Conservation (phyloP, 768 basidiomycete genomes). For the Auriculariales sp. region DNA sequence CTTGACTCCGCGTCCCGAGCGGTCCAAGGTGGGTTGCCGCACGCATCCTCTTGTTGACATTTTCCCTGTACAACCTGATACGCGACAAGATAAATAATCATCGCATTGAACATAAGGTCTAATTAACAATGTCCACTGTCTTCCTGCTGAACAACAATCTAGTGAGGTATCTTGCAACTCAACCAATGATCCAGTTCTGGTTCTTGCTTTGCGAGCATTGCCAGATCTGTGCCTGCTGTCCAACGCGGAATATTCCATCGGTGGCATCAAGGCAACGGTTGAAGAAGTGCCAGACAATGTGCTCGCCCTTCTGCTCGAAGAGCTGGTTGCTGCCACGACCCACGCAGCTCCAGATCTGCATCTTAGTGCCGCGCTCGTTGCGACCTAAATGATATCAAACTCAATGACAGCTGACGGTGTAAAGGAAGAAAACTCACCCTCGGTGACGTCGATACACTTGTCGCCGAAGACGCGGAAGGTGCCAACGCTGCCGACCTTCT, state of each 20-base stretch:
- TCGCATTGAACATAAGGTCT: too few species aligned
- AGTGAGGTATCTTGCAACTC: too few species aligned
- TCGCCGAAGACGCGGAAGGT: not conserved
- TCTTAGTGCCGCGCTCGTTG: not conserved
- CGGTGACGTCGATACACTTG: not conserved
- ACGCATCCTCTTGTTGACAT: too few species aligned
- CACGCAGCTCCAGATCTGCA: not conserved
- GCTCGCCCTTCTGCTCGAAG: not conserved
- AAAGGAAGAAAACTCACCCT: too few species aligned
- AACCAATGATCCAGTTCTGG: not conserved
- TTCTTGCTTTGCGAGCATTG: not conserved
- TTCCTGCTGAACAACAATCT: too few species aligned
- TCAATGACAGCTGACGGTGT: too few species aligned
- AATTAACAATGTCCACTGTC: too few species aligned
- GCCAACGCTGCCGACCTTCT: not conserved
- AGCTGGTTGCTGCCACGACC: not conserved
- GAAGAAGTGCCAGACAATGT: not conserved
- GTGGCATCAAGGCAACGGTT: not conserved
- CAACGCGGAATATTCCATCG: not conserved
- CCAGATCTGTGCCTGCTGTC: not conserved
- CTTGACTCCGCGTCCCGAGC: too few species aligned
- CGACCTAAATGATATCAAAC: too few species aligned
- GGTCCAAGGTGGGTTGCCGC: too few species aligned
- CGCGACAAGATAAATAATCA: too few species aligned
- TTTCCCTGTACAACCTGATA: too few species aligned